These are phyloP conservation scores for Liquidambar formosana DNA, from an alignment of 164 flowering plant genomes.

Conservation along the genomic window DNA sequence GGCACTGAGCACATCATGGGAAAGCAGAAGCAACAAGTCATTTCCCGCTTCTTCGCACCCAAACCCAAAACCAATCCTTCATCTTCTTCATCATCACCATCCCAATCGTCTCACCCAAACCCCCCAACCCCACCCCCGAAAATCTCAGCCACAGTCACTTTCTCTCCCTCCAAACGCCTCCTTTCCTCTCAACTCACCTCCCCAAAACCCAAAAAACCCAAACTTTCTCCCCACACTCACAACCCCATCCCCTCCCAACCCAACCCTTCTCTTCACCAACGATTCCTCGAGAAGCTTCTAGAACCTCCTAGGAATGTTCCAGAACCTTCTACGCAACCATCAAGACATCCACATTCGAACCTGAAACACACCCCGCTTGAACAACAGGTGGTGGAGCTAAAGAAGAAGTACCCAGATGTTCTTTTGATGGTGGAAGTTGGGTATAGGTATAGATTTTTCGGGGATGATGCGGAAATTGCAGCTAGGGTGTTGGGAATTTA, in stretches of 20 bases:
- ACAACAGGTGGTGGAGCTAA: slow-evolving; percentile 77
- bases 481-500: slow-evolving; percentile 78
- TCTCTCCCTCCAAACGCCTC: slow-evolving; percentile 71
- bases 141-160: slow-evolving; percentile 75
- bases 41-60: slow-evolving; percentile 93
- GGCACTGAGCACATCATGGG: slow-evolving; percentile 44
- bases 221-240: slow-evolving; percentile 41
- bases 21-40: slow-evolving; percentile 85
- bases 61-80: slow-evolving; percentile 44
- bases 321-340: slow-evolving; percentile 14
- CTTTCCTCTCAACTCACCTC: slow-evolving; percentile 35
- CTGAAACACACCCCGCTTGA: slow-evolving; percentile 84
- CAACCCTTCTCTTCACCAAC: slow-evolving; percentile 58
- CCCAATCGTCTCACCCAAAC: slow-evolving; percentile 12
- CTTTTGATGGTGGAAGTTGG: slow-evolving; percentile 94
- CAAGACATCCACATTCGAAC: slow-evolving; percentile 5
- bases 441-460: slow-evolving; percentile 80
- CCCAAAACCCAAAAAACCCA: slow-evolving; percentile 41
- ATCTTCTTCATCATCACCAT: slow-evolving; percentile 24
- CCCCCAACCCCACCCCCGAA: slow-evolving; percentile 54
- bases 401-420: slow-evolving; percentile 70
- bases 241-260: slow-evolving; percentile 30
- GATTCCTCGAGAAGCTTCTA: slow-evolving; percentile 60
- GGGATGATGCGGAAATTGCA: slow-evolving; percentile 79
- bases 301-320: slow-evolving; percentile 37